Percentiles rank a stretch among this genome's conserved stretches.
phyloP scores from a whole-genome alignment of 805 yeast species.

The Saccharomycopsis fodiens region DNA sequence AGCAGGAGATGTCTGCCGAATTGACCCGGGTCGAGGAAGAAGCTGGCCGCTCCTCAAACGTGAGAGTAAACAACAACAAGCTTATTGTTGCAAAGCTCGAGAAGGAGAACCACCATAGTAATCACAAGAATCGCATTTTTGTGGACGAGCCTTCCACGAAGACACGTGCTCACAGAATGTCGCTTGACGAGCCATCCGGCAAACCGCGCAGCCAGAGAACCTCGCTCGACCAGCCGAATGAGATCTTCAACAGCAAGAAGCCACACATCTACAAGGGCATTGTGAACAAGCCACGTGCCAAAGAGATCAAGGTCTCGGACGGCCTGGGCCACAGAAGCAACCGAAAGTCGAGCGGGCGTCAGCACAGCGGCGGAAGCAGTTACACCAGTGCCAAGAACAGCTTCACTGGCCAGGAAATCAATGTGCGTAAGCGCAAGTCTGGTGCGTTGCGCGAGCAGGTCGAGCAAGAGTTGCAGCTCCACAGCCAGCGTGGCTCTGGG shows the following conservation, averaged over 20 bases:
- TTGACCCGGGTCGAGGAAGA: constrained; percentile 7
- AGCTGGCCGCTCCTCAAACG: constrained; percentile 2
- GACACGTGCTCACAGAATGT: too few relatives aligned
- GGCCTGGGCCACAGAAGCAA: constrained; percentile 1
- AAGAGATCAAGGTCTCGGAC: constrained; percentile 11
- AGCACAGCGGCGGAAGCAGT: constrained; percentile 1
- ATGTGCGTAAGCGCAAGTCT: constrained; percentile 14
- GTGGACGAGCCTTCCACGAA: too few relatives aligned
- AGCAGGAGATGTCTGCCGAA: constrained; percentile 18
- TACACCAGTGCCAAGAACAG: constrained; percentile 12
- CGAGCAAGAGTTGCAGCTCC: not conserved
- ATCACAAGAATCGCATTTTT: not conserved
- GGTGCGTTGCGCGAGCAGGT: constrained; percentile 8
- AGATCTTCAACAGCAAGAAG: constrained; percentile 18
- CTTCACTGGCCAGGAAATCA: constrained; percentile 2
- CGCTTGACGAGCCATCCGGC: too few relatives aligned
- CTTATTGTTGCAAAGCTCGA: constrained; percentile 19
- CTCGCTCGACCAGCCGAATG: constrained; percentile 1
- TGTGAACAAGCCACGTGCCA: constrained; percentile 10
- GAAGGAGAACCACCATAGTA: not conserved
- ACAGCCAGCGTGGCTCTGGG: constrained; percentile 1
- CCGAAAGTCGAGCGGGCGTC: constrained; percentile 14
- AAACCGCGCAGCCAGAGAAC: not conserved
- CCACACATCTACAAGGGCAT: constrained; percentile 16
- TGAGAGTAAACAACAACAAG: constrained; percentile 10